Evolutionary conservation across 2,329 filamentous ascomycete genomes (phyloP), one percentile per base, ranked within the genome.

Genomic region (Colletotrichum melonis): DNA sequence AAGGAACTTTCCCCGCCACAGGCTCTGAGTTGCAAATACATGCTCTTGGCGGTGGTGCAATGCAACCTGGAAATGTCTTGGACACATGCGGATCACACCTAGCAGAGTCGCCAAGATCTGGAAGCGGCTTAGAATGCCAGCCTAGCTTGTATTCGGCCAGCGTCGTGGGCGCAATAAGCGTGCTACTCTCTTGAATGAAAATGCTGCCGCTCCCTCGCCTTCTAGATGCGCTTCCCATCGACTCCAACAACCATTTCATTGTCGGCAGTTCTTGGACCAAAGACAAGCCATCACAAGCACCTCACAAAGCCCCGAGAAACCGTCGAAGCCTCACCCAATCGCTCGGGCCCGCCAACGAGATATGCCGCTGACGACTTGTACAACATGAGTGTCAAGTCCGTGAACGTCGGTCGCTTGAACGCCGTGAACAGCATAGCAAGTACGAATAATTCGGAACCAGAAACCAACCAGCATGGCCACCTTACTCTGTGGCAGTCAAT

Each of bases 401-500:
- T 52, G 7, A 66, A 28, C 26, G 32, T 58, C 19, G 60, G 60
- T 14, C 66, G 49, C 16, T 22, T 71, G 16, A 24, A 71, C 22
- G 35, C 56, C 22, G 67, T 70, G 30, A 64, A 26, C 49, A 73
- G 67, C 62, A 62, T 60, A 49, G 54, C 67, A 49, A 69, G 59
- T 35, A 69, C 67, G 28, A 57, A 24, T 52, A 65, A 24, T 24
- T 60, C 71, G 24, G 59, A 59, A 24, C 62, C 52, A 28, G 71
- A 76, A 24, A 64, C 62, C 2, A 76, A 76, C 69, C 60, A 63
- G 19, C 73, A 70, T 63, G 63, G 57, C 52, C 69, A 75, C 69
- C 69, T 76, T 32, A 76, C 70, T 5, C 59, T 76, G n/a, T 77
- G 74, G 75, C 76, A 78, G n/a, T 77, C 78, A 28, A 64, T 77